These are phyloP conservation scores for Tinospora cordifolia DNA, from an alignment of 164 flowering plant genomes.

Conservation along the genomic window DNA sequence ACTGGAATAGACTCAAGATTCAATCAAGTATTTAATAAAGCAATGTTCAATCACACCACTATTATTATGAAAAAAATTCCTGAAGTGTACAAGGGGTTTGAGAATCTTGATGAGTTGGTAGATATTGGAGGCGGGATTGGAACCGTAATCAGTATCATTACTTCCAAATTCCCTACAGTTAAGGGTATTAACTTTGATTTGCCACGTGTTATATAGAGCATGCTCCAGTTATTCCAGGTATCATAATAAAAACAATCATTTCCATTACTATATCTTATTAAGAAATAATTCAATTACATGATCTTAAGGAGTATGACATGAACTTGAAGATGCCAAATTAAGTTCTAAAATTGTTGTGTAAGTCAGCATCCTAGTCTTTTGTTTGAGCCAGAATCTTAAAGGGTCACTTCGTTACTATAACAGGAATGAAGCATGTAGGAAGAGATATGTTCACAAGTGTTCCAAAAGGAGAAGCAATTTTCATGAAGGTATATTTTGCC, in stretches of 20 bases:
- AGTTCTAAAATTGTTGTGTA: no score
- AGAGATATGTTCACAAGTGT: constrained; percentile 32
- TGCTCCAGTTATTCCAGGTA: constrained; percentile 8
- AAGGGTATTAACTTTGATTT: constrained; percentile 28
- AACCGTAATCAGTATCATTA: constrained; percentile 16
- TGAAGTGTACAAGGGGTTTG: constrained; percentile 26
- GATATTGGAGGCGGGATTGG: constrained; percentile 31
- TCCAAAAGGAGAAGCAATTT: constrained; percentile 34
- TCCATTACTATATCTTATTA: no score
- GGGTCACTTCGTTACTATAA: neutral
- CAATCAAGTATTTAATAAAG: constrained; percentile 24
- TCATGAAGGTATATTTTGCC: constrained; percentile 29
- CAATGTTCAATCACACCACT: constrained; percentile 21
- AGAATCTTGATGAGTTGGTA: constrained; percentile 19
- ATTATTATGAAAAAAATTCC: constrained; percentile 21
- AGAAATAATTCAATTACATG: no score
- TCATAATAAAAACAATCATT: neutral
- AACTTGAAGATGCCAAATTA: no score
- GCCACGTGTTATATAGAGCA: constrained; percentile 5
- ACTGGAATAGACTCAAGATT: constrained; percentile 21
- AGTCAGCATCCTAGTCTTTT: no score
- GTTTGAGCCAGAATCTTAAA: neutral
- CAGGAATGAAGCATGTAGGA: constrained; percentile 25
- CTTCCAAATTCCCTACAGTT: constrained; percentile 19
- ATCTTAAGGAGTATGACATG: no score